Base-by-base conservation (phyloP, 129 eudicot species). In the Gnaphalium uliginosum region DNA sequence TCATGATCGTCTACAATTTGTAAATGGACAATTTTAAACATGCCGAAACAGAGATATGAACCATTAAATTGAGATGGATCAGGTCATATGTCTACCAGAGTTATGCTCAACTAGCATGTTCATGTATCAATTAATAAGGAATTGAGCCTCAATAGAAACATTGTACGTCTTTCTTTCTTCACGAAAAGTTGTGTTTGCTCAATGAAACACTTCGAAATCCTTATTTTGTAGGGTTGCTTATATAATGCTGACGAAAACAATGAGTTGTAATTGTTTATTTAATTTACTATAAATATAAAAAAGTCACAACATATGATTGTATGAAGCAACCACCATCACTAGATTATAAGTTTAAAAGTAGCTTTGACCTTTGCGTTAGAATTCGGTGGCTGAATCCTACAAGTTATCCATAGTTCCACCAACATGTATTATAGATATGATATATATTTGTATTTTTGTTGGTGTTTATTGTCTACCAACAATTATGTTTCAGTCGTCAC, bases 301-400 rank as follows among this genome's bases (percentile, higher is more conserved):
- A 50, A 18, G 25, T 56, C 61, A 56, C 61, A 56, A 56, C 61
- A 18, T 56, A 56, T 56, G 25, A 56, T 56, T 21, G 25, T 21
- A 21, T 1, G 14, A 56, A 27, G 58, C 73, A 43, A 68, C 58
- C 5, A 68, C 73, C 58, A 39, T 43, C 32, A 57, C 62, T n/a
- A 10, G 11, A 69, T 43, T 24, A 25, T 0, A 46, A 46, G 60
- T 69, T 24, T 25, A 43, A 24, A 69, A 69, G 74, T 69, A 69
- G 74, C 60, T 69, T 69, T 69, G 74, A 69, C 74, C 35, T n/a
- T 23, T 66, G 53, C 51, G 5, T 57, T 57, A 57, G 59, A 69
- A 19, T 46, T 48, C 51, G 59, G 26, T 46, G 59, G 35, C 25
- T 18, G 35, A 69, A 30, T 69, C 73, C 23, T 69, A 69, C 74